Conservation (phyloP, 805 yeast species). For the Monosporozyma aquatica region DNA sequence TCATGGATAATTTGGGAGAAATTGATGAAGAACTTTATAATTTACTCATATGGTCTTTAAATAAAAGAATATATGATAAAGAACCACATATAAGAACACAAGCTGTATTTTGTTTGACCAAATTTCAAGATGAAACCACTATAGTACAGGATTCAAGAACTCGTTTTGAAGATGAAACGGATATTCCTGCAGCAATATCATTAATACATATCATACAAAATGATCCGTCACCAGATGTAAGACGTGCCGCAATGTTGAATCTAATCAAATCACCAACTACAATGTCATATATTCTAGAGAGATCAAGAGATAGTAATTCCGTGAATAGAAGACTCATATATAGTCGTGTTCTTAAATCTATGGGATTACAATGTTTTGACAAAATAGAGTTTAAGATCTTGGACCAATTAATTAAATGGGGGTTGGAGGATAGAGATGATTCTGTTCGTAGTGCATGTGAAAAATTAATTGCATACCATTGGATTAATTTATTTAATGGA, state of each 20-base stretch:
- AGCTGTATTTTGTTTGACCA: conserved; percentile 69
- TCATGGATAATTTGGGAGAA: conserved; percentile 64
- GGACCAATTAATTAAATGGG: conserved; percentile 69
- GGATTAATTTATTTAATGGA: conserved; percentile 63
- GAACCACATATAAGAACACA: conserved; percentile 76
- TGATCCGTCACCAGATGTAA: conserved; percentile 81
- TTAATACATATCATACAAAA: conserved; percentile 50
- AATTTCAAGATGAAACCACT: conserved; percentile 57
- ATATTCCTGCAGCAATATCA: conserved; percentile 36
- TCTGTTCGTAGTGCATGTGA: conserved; percentile 63
- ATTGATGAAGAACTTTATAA: conserved; percentile 66
- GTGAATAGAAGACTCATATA: conserved; percentile 66
- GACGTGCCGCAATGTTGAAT: conserved; percentile 74
- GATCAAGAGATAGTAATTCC: conserved; percentile 74
- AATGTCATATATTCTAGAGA: conserved; percentile 52
- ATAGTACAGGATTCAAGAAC: conserved; percentile 12
- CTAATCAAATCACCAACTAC: conserved; percentile 48
- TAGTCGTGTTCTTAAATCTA: conserved; percentile 54
- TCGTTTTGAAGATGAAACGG: conserved; percentile 14
- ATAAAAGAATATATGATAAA: conserved; percentile 59
- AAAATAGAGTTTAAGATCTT: conserved; percentile 36
- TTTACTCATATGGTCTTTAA: conserved; percentile 49
- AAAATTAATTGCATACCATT: conserved; percentile 56
- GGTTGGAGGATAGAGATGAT: conserved; percentile 77
- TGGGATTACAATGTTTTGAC: conserved; percentile 49